phyloP scores from a whole-genome alignment of 106 monocot species.

The Acanthochlamys bracteata region DNA sequence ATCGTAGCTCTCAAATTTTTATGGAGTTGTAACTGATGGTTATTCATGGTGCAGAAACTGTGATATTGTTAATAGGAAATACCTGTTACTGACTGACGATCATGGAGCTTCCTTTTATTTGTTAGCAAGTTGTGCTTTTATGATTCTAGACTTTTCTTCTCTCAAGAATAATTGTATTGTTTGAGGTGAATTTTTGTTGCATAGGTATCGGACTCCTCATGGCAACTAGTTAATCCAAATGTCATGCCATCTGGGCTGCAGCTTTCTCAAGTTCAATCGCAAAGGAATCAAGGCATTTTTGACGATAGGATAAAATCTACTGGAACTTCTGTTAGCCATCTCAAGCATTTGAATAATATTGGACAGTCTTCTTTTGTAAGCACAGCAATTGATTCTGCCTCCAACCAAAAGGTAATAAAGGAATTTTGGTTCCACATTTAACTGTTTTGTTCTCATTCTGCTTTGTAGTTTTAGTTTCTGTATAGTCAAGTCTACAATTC shows the following conservation, averaged over 20 bases:
- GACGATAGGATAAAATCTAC: conserved; percentile 49
- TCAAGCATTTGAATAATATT: conserved; percentile 26
- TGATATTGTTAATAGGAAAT: too few species aligned
- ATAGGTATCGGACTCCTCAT: conserved; percentile 47
- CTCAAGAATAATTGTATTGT: too few species aligned
- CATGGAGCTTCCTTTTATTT: too few species aligned
- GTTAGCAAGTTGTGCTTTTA: too few species aligned
- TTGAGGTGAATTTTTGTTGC: conserved; percentile 1
- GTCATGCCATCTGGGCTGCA: conserved; percentile 36
- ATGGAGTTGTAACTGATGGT: too few species aligned
- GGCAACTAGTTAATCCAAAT: conserved; percentile 37
- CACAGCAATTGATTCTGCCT: conserved; percentile 40
- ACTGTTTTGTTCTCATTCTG: not conserved
- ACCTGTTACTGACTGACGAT: too few species aligned
- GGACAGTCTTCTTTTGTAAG: conserved; percentile 27
- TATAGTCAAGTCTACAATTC: not conserved
- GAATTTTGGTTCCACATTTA: not conserved
- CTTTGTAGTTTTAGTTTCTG: not conserved
- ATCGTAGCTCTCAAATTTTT: too few species aligned
- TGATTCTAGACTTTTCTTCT: too few species aligned
- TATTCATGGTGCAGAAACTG: too few species aligned
- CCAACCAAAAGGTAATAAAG: conserved; percentile 48
- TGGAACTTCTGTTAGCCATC: conserved; percentile 20
- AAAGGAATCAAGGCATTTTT: conserved; percentile 61
- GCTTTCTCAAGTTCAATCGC: conserved; percentile 38